phyloP scores from a whole-genome alignment of 129 eudicot species.

The Artemisia annua region DNA sequence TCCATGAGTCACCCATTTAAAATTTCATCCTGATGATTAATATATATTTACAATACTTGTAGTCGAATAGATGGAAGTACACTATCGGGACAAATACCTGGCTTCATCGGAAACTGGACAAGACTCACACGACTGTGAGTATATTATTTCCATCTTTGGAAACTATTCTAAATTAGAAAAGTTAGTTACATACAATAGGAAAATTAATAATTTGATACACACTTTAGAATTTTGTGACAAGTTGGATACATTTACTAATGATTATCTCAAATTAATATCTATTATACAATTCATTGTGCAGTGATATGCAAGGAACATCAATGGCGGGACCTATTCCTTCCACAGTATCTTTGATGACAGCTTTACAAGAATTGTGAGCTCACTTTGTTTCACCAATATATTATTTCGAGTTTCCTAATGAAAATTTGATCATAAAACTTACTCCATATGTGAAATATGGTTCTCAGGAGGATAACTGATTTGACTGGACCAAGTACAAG shows the following conservation, averaged over 20 bases:
- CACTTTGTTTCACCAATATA: slow-evolving; percentile 14
- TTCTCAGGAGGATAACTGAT: slow-evolving; percentile 70
- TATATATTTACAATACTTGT: slow-evolving; percentile 36
- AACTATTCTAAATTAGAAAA: not conserved
- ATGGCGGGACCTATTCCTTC: slow-evolving; percentile 89
- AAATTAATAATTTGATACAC: no score
- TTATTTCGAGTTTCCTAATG: not conserved
- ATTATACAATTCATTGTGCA: slow-evolving; percentile 28
- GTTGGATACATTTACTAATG: no score
- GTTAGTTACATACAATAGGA: no score
- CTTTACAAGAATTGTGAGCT: slow-evolving; percentile 58
- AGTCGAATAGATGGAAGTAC: slow-evolving; percentile 83
- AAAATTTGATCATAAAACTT: slow-evolving; percentile 9
- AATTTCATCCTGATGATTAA: not conserved
- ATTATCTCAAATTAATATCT: not conserved
- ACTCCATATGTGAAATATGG: slow-evolving; percentile 15
- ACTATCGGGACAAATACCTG: slow-evolving; percentile 79
- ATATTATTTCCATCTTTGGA: not conserved
- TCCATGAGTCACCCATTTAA: slow-evolving; percentile 1
- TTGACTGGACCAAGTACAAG: slow-evolving; percentile 47
- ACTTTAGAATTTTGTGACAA: not conserved
- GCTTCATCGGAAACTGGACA: slow-evolving; percentile 86
- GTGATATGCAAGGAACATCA: slow-evolving; percentile 81
- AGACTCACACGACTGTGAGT: slow-evolving; percentile 60
- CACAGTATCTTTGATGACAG: slow-evolving; percentile 54